A percentile compares a stretch with the other conserved stretches of the same genome.
phyloP scores from a whole-genome alignment of 345 rosid genomes.

The Cardamine chenopodiifolia region DNA sequence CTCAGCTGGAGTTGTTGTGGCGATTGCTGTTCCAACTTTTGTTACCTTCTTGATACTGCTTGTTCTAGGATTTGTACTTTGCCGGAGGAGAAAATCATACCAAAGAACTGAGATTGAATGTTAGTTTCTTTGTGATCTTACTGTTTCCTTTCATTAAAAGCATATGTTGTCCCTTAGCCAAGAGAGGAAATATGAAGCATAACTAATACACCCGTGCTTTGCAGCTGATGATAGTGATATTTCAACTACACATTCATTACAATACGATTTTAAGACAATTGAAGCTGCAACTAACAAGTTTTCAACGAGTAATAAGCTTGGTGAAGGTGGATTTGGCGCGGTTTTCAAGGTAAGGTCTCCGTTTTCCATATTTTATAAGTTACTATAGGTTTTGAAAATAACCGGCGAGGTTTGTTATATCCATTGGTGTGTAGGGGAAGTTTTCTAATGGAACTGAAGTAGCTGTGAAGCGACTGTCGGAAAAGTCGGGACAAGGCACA shows the following conservation, averaged over 20 bases:
- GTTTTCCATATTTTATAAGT: background rate
- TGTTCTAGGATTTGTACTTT: constrained; percentile 11
- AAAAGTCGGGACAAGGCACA: constrained; percentile 53
- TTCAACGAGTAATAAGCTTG: constrained; percentile 53
- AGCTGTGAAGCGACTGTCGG: constrained; percentile 55
- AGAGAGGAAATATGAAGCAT: background rate
- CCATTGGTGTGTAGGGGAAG: constrained; percentile 33
- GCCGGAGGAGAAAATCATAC: constrained; percentile 16
- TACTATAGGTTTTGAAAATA: background rate
- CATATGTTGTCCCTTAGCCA: no score
- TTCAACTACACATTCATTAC: constrained; percentile 43
- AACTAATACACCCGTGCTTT: constrained; percentile 4
- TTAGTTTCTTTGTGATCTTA: constrained; percentile 23
- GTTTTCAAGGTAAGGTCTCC: constrained; percentile 57
- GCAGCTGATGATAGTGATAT: constrained; percentile 45
- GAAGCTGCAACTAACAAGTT: constrained; percentile 56
- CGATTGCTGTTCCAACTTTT: background rate
- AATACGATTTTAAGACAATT: constrained; percentile 46
- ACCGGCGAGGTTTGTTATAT: background rate
- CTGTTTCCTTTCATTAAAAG: background rate
- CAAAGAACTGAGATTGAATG: constrained; percentile 16
- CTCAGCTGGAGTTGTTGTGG: constrained; percentile 20
- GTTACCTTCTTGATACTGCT: constrained; percentile 7
- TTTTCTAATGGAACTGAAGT: constrained; percentile 44
- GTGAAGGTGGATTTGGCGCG: constrained; percentile 72